Evolutionary conservation across 257 asterid genomes (phyloP).

Genomic region (Prunella vulgaris): DNA sequence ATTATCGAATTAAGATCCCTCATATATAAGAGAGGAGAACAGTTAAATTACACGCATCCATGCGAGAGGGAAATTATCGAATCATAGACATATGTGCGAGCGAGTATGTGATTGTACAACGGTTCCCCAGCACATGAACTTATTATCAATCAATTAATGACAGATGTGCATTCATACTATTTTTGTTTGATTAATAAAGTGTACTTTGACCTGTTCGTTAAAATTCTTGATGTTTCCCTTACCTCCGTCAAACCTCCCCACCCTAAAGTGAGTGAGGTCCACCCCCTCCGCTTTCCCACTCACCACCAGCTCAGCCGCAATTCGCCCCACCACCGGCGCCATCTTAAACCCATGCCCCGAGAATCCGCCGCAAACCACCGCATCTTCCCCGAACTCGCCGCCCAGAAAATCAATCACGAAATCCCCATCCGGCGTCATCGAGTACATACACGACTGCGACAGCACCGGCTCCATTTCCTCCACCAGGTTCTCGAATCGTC

Average conservation of each 20-base stretch:
- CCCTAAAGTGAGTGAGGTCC: constrained; percentile 44
- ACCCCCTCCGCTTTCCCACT: constrained; percentile 39
- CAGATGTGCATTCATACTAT: no score
- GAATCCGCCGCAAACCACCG: constrained; percentile 79
- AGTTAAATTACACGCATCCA: no score
- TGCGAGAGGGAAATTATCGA: no score
- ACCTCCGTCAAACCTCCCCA: constrained; percentile 47
- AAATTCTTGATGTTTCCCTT: constrained; percentile 58
- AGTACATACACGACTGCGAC: constrained; percentile 82
- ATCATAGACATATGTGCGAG: no score
- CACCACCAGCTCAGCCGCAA: constrained; percentile 58
- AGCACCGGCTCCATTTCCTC: constrained; percentile 45
- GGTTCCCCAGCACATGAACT: no score
- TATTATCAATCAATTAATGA: no score
- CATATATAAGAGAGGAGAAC: no score
- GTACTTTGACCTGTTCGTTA: constrained; percentile 52
- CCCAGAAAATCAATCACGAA: constrained; percentile 76
- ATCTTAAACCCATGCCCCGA: constrained; percentile 97
- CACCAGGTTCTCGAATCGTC: constrained; percentile 43
- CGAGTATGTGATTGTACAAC: no score
- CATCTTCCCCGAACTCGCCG: constrained; percentile 65
- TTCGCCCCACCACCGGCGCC: constrained; percentile 79
- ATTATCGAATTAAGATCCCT: no score
- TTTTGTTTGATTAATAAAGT: background rate
- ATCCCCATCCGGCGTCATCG: constrained; percentile 93